phyloP scores from a whole-genome alignment of 345 rosid genomes.

The Xanthoceras sorbifolium region DNA sequence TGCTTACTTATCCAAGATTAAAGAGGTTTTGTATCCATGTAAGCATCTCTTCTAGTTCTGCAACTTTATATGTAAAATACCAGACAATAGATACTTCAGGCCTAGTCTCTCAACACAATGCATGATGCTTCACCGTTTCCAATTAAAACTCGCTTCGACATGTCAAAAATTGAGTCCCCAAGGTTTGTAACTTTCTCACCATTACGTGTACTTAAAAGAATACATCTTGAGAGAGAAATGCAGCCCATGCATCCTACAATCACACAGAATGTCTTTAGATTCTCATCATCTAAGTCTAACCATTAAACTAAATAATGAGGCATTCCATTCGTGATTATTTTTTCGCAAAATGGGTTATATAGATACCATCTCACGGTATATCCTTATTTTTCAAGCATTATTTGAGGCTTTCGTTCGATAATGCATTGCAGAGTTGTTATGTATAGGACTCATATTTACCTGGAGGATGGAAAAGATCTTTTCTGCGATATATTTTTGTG shows the following conservation, averaged over 20 bases:
- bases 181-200: neutral
- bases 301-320: neutral
- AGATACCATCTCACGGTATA: no score
- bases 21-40: neutral
- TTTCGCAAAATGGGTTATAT: neutral
- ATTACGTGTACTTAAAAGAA: slow-evolving; percentile 17
- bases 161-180: slow-evolving; percentile 11
- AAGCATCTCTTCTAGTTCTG: neutral
- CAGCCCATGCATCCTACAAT: slow-evolving; percentile 75
- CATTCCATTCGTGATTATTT: neutral
- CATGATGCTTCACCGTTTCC: neutral
- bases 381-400: no score
- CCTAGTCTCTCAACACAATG: neutral
- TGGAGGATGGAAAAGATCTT: slow-evolving; percentile 78
- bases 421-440: neutral
- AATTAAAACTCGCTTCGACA: neutral
- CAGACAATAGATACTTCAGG: neutral
- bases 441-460: slow-evolving; percentile 42
- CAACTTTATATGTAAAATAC: neutral
- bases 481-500: slow-evolving; percentile 72
- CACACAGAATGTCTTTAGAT: slow-evolving; percentile 2
- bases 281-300: neutral
- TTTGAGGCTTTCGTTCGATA: neutral
- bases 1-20: neutral
- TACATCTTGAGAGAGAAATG: slow-evolving; percentile 29